Evolutionary conservation across 192 early-diverging fungal genomes (phyloP), one percentile per base, ranked within the genome.

Genomic region (Ambispora gerdemannii): DNA sequence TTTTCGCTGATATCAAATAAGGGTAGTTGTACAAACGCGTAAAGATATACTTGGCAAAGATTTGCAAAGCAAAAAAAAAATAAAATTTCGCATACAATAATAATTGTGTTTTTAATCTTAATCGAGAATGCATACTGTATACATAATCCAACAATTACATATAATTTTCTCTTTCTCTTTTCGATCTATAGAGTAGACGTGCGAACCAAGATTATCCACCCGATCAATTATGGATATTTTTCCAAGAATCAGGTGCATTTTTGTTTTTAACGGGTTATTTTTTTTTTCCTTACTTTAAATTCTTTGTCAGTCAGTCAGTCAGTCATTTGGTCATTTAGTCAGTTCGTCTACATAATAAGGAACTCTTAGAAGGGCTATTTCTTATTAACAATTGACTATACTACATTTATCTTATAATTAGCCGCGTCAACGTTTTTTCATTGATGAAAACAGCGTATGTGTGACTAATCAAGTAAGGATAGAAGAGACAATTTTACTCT

Each of bases 371-470:
- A n/a, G n/a, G n/a, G n/a, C n/a, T n/a, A n/a, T n/a, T n/a, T n/a
- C n/a, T n/a, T n/a, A n/a, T n/a, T n/a, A n/a, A n/a, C n/a, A n/a
- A n/a, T n/a, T n/a, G n/a, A n/a, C 4, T 58, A 58, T 20, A 28
- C 13, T 38, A 43, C 20, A 27, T 32, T 70, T 27, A 30, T 56
- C 15, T 66, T 72, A 77, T 15, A 60, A 78, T 19, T 77, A 84
- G 31, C 85, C 85, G 7, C 81, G 85, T 1, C 85, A 83, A 50
- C 70, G 85, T 0, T 86, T 86, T 50, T 86, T 86, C 50, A 67
- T 86, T 3, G 85, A 86, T 28, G 73, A 49, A 15, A 27, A 72
- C 2, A 65, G 72, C 0, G 65, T 72, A 1, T 78, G 77, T 3
- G 83, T 86, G 1, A 86, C 85, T 2, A 86, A 84, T 50, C 85